Base-by-base conservation (phyloP, 2,329 filamentous ascomycete species). In the Setomelanomma holmii region DNA sequence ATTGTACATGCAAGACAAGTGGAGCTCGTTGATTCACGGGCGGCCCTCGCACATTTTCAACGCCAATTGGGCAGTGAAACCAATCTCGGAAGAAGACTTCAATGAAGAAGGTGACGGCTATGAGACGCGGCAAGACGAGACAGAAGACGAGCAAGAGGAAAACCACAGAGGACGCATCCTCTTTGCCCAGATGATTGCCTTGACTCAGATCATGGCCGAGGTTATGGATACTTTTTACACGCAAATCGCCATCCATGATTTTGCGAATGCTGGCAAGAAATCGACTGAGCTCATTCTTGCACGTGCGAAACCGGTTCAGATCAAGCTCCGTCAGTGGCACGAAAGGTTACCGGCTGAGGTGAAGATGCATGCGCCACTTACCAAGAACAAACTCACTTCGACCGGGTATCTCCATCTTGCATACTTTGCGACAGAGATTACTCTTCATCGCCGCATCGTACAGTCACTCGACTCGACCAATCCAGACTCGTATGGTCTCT, bases 401-500 rank as follows among this genome's bases (percentile, higher is more conserved):
- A 77, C 74, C 45, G 75, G 79, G 14, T 93, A 92, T 67, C 83
- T 97, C 10, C 93, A 97, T 73, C 84, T 97, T 44, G 91, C 89
- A 46, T 97, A 97, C 76, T 96, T 96, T 68, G 92, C 93, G 1
- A 91, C 91, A 3, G 93, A 97, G 76, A 97, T 97, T 68, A 95
- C 90, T 0, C 87, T 97, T 19, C 93, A 97, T 73, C 86, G 93
- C 8, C 89, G 90, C 64, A 96, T 96, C 67, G 90, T 97, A 53
- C 88, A 92, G 45, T 93, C 91, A 1, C 82, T 97, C 36, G 81
- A 82, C 35, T 68, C 77, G 0, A 74, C 79, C 1, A 74, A 77
- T 14, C 80, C 78, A 17, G 91, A 96, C 69, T 84, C 88, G 0
- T 96, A 97, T 66, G 86, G 96, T 43, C 85, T 92, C 49, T 91